Evolutionary conservation across 768 basidiomycete species (phyloP).

Genomic region (Tricholoma terreum): DNA sequence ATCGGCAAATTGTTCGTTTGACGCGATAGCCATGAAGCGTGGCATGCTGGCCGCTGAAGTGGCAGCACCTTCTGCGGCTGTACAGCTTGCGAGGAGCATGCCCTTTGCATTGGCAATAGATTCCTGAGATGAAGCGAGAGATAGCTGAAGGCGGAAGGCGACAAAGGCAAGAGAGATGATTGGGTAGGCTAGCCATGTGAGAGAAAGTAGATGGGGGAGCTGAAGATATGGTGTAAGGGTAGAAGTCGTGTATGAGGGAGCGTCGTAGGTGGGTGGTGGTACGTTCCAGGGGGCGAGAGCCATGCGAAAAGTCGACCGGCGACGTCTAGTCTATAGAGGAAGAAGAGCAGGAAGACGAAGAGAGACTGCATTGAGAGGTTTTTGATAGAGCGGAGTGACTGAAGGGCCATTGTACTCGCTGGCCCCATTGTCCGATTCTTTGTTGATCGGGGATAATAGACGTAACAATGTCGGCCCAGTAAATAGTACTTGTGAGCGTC

Average conservation of each 20-base stretch:
- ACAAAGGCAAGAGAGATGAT: conserved; percentile 87
- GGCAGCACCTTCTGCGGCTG: conserved; percentile 80
- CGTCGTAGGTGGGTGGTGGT: conserved; percentile 59
- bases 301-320: conserved; percentile 45
- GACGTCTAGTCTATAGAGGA: conserved; percentile 29
- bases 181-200: conserved; percentile 90
- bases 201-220: conserved; percentile 78
- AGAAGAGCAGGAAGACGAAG: conserved; percentile 17
- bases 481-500: no score
- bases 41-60: conserved; percentile 84
- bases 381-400: conserved; percentile 6
- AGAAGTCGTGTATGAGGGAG: conserved; percentile 37
- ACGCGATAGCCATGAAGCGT: conserved; percentile 80
- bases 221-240: conserved; percentile 79
- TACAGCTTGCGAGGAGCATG: conserved; percentile 79
- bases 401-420: neutral
- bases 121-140: conserved; percentile 64
- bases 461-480: no score
- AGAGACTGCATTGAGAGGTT: conserved; percentile 10
- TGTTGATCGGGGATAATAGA: no score
- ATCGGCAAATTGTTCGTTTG: conserved; percentile 75
- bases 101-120: conserved; percentile 67
- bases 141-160: conserved; percentile 76
- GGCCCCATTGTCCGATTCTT: no score
- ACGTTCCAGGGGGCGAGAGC: conserved; percentile 33